A percentile compares a stretch with the other conserved stretches of the same genome.
Conservation (phyloP, 2,329 filamentous ascomycete genomes). For the Colletotrichum somersetense region DNA sequence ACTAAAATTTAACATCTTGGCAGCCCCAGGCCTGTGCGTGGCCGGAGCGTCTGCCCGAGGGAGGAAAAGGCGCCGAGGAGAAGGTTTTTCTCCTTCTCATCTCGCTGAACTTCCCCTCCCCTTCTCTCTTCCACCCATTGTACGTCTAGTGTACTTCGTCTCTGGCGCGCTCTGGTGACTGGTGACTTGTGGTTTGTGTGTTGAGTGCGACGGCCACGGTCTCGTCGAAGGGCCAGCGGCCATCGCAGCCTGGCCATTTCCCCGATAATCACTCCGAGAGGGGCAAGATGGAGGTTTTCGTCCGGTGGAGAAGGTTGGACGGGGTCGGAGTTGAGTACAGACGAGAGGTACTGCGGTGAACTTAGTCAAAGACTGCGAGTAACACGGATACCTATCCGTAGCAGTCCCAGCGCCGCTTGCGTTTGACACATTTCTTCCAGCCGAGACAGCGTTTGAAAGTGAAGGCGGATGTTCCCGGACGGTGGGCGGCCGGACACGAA, state of each 20-base stretch:
- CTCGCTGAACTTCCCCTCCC: not conserved
- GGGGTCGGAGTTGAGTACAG: conserved; percentile 25
- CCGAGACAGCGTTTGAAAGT: not conserved
- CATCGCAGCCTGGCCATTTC: conserved; percentile 24
- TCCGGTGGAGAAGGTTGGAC: conserved; percentile 20
- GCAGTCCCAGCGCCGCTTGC: not conserved
- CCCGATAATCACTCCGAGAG: conserved; percentile 36
- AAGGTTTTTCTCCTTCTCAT: conserved; percentile 17
- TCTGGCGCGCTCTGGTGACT: conserved; percentile 4
- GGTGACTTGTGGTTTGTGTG: conserved; percentile 17
- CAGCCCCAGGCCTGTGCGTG: conserved; percentile 18
- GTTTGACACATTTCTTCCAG: not conserved
- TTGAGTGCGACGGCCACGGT: conserved; percentile 11
- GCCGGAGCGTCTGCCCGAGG: conserved; percentile 23
- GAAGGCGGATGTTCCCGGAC: conserved; percentile 24
- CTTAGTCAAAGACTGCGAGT: conserved; percentile 25
- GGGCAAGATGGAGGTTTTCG: conserved; percentile 19
- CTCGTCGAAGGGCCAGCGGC: conserved; percentile 1
- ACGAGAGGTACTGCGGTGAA: not conserved
- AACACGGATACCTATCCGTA: not conserved
- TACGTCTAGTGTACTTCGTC: no score
- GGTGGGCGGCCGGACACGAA: conserved; percentile 9
- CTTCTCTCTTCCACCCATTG: not conserved
- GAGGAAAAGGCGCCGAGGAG: conserved; percentile 19
- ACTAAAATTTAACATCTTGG: conserved; percentile 23